phyloP scores from a whole-genome alignment of 164 flowering plant genomes.

The Cinnamomum chago region DNA sequence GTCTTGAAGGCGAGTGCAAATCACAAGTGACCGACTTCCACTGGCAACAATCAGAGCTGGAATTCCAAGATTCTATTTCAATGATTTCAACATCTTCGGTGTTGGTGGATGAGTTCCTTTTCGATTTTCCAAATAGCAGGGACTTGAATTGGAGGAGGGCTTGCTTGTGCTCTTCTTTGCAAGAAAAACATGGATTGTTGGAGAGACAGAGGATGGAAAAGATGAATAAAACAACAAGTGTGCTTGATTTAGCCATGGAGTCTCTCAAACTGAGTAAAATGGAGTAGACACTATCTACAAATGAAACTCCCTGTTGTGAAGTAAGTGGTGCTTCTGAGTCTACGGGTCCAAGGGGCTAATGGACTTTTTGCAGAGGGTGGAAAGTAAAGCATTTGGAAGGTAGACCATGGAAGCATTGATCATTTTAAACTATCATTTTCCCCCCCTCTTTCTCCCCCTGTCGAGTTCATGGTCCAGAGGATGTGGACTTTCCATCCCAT shows the following conservation, averaged over 20 bases:
- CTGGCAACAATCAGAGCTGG: conserved; percentile 29
- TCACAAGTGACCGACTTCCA: conserved; percentile 35
- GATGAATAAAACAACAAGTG: background rate
- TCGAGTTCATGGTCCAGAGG: too few species aligned
- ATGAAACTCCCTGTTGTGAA: too few species aligned
- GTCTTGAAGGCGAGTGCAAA: conserved; percentile 7
- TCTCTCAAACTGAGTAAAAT: background rate
- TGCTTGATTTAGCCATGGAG: conserved; percentile 7
- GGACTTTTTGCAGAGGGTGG: too few species aligned
- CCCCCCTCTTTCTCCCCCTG: too few species aligned
- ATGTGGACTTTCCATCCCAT: too few species aligned
- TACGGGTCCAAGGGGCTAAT: too few species aligned
- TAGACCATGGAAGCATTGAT: too few species aligned
- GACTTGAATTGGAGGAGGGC: conserved; percentile 41
- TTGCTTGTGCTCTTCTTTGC: conserved; percentile 32
- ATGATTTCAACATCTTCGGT: background rate
- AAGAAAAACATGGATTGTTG: conserved; percentile 13
- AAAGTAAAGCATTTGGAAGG: too few species aligned
- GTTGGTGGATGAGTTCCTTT: background rate
- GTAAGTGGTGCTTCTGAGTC: too few species aligned
- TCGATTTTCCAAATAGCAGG: background rate
- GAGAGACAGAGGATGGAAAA: conserved; percentile 5
- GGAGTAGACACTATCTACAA: too few species aligned
- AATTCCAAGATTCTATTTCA: conserved; percentile 25
- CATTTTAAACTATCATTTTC: too few species aligned